Percentiles rank a stretch among this genome's conserved stretches.
phyloP scores from a whole-genome alignment of 345 rosid genomes.

The Arabidopsis thaliana region TAIR10.1 NC_003075.7:14128001-14128500 shows the following conservation, averaged over 20 bases:
- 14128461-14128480: not conserved
- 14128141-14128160: not conserved
- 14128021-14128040: not conserved
- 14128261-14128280: too few species aligned
- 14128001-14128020: not conserved
- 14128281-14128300: not conserved
- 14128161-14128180: not conserved
- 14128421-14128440: not conserved
- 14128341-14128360: not conserved
- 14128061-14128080: not conserved
- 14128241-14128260: too few species aligned
- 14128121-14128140: not conserved
- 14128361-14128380: not conserved
- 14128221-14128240: too few species aligned
- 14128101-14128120: not conserved
- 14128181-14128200: too few species aligned
- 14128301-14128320: constrained; percentile 5
- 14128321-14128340: not conserved
- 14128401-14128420: not conserved
- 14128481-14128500: not conserved
- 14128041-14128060: not conserved
- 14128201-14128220: too few species aligned
- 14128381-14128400: not conserved
- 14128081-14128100: not conserved
- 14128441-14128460: not conserved